Base-by-base conservation (phyloP, 129 eudicot genomes). In the Lactuca sativa region DNA sequence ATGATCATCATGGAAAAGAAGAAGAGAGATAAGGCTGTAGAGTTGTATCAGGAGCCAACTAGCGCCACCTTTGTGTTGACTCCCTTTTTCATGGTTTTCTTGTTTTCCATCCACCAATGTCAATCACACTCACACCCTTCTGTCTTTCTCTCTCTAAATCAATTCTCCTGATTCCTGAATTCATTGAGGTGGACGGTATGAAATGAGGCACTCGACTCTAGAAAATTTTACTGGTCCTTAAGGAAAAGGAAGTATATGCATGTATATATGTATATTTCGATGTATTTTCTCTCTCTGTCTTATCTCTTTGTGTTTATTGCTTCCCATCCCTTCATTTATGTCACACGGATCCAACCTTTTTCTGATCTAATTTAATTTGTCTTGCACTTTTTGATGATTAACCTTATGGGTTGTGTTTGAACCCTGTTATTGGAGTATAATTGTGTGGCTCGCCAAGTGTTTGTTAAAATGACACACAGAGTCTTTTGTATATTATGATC, bases 231-330 rank as follows among this genome's bases (percentile, higher is more conserved):
- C 73, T 77, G 77, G 62, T 59, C 70, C 52, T 47, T 47, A 47
- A n/a, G n/a, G n/a, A n/a, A n/a, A n/a, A 47, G n/a, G n/a, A 47
- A 9, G 52, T 47, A 47, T 25, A n/a, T 14, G 15, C 41, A 58
- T 12, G 25, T 44, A 60, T 32, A 6, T 41, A 56, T 56, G 16
- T 43, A 25, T 37, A 47, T 57, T 18, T 68, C 10, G 5, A 61
- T 60, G 33, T 64, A 62, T 49, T 51, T 73, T 77, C 78, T 81
- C 88, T 78, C 72, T 78, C 83, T 72, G 37, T 49, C 80, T 74
- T 79, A 74, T 77, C 89, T 63, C 78, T 81, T 74, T 56, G 72
- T 63, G 55, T 44, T 72, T 70, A 78, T 63, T 69, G 72, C 74
- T 18, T 12, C 70, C 81, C 75, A 76, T 76, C 65, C 58, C 32